phyloP scores from a whole-genome alignment of 495 filamentous ascomycete genomes.

The Penicillium lividum region DNA sequence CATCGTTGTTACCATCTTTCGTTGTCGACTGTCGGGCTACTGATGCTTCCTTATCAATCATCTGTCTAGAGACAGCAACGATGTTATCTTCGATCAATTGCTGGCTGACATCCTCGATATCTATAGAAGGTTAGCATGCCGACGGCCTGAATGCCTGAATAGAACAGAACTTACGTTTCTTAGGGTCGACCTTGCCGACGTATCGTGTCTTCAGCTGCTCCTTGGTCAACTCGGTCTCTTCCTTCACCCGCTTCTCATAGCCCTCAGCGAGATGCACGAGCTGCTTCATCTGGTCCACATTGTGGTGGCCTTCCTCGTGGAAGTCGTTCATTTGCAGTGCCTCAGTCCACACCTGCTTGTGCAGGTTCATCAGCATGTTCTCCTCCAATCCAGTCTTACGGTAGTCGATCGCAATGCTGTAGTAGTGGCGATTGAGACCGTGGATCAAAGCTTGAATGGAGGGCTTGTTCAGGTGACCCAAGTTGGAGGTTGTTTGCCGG shows the following conservation, averaged over 20 bases:
- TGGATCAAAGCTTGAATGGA: slow-evolving; percentile 99
- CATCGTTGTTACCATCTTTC: slow-evolving; percentile 58
- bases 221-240: slow-evolving; percentile 94
- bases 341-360: slow-evolving; percentile 99
- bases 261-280: slow-evolving; percentile 89
- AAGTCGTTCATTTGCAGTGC: slow-evolving; percentile 97
- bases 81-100: slow-evolving; percentile 98
- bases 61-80: slow-evolving; percentile 90
- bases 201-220: slow-evolving; percentile 98
- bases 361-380: slow-evolving; percentile 99
- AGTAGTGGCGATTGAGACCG: slow-evolving; percentile 97
- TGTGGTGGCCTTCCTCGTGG: slow-evolving; percentile 75
- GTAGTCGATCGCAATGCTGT: slow-evolving; percentile 97
- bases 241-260: slow-evolving; percentile 98
- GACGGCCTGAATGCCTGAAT: background rate
- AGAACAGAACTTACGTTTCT: slow-evolving; percentile 71
- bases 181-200: slow-evolving; percentile 96
- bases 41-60: slow-evolving; percentile 98
- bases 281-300: slow-evolving; percentile 81
- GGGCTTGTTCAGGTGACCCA: slow-evolving; percentile 97
- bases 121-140: slow-evolving; percentile 40
- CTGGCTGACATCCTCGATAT: slow-evolving; percentile 94
- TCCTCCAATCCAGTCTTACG: slow-evolving; percentile 96
- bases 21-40: slow-evolving; percentile 52
- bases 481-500: slow-evolving; percentile 95